phyloP scores from a whole-genome alignment of 169 alveolate genomes.

The Theileria parva region DNA sequence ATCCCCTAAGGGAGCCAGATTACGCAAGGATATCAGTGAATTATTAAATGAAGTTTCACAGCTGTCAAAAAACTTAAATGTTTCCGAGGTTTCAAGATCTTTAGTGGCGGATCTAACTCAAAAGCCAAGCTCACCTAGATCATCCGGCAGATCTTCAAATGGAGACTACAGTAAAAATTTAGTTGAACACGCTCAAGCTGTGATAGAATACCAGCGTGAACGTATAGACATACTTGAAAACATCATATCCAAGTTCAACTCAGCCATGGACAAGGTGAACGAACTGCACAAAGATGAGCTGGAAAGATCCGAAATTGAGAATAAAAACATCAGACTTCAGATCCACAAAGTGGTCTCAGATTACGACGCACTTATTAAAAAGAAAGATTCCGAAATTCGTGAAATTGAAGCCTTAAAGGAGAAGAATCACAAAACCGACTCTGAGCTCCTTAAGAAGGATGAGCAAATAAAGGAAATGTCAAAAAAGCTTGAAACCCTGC shows the following conservation, averaged over 20 bases:
- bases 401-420: constrained; percentile 41
- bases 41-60: constrained; percentile 7
- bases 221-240: constrained; percentile 43
- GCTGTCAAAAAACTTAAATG: background rate
- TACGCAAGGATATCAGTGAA: background rate
- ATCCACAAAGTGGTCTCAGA: constrained; percentile 55
- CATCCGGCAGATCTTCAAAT: background rate
- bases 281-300: constrained; percentile 52
- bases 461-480: constrained; percentile 14
- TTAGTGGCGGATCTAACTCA: background rate
- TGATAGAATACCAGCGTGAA: constrained; percentile 65
- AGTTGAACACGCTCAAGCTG: constrained; percentile 67
- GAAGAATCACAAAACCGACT: constrained; percentile 14
- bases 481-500: constrained; percentile 20
- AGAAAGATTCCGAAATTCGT: constrained; percentile 35
- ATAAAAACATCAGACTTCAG: constrained; percentile 39
- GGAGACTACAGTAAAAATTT: background rate
- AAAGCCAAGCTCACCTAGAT: background rate
- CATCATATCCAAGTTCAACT: constrained; percentile 41
- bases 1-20: background rate
- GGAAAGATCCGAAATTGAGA: constrained; percentile 36
- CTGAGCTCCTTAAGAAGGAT: constrained; percentile 42
- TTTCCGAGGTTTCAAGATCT: background rate
- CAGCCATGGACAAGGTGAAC: constrained; percentile 42
- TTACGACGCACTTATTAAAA: constrained; percentile 52